These are phyloP conservation scores for Acacia confusa DNA, from an alignment of 306 rosid genomes.

Conservation along the genomic window DNA sequence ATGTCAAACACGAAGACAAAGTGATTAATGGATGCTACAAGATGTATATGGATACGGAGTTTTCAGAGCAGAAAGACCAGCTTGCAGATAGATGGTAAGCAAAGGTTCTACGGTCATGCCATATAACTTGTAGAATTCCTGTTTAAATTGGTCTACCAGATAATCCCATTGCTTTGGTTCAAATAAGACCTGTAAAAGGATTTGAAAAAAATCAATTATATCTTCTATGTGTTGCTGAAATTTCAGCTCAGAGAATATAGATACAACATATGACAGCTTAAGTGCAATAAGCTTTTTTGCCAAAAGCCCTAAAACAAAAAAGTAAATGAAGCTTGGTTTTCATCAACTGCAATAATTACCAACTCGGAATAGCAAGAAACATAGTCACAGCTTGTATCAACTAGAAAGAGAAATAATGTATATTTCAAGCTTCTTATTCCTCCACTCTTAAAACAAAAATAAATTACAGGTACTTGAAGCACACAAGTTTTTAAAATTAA, in stretches of 20 bases:
- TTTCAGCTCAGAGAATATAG: slow-evolving; percentile 20
- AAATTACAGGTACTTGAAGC: background rate
- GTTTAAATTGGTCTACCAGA: slow-evolving; percentile 88
- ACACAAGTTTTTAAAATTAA: background rate
- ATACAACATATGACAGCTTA: background rate
- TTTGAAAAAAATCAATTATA: slow-evolving; percentile 5
- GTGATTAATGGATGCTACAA: background rate
- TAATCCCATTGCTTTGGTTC: slow-evolving; percentile 94
- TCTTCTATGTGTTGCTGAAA: background rate
- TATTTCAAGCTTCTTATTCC: slow-evolving; percentile 16
- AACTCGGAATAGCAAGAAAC: slow-evolving; percentile 3
- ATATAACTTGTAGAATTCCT: slow-evolving; percentile 96
- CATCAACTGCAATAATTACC: background rate
- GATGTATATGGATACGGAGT: slow-evolving; percentile 80
- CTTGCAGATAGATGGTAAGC: slow-evolving; percentile 91
- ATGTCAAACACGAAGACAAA: background rate
- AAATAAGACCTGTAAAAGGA: slow-evolving; percentile 75
- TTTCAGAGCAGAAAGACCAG: slow-evolving; percentile 91
- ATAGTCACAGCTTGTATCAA: background rate
- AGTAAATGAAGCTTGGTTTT: background rate
- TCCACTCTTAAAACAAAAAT: background rate
- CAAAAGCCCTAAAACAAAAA: background rate
- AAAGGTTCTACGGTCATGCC: slow-evolving; percentile 97
- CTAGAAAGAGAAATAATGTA: slow-evolving; percentile 23
- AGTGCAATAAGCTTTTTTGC: background rate